phyloP scores from a whole-genome alignment of 2,329 filamentous ascomycete species.

The Coniochaeta sp. region DNA sequence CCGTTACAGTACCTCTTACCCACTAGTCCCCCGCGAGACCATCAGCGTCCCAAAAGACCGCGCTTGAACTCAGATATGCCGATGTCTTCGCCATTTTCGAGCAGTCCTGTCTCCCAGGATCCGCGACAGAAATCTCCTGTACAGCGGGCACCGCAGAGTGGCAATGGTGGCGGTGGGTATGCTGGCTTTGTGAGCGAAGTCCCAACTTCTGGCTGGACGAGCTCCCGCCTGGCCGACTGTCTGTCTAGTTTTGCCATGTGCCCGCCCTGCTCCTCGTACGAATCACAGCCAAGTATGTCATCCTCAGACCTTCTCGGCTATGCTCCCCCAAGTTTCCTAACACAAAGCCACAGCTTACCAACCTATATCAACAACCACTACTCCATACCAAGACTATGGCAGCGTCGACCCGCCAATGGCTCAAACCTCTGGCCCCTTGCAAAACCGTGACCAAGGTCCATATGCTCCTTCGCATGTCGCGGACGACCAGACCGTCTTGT shows the following conservation, averaged over 20 bases:
- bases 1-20: conserved; percentile 19
- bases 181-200: conserved; percentile 8
- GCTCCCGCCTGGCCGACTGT: conserved; percentile 23
- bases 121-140: conserved; percentile 23
- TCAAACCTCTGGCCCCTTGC: conserved; percentile 14
- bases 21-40: conserved; percentile 11
- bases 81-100: conserved; percentile 21
- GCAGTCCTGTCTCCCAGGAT: conserved; percentile 16
- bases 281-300: conserved; percentile 23
- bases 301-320: neutral
- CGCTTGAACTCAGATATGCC: conserved; percentile 17
- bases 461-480: conserved; percentile 16
- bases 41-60: conserved; percentile 17
- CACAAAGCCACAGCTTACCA: conserved; percentile 10
- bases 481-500: conserved; percentile 17
- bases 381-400: conserved; percentile 20
- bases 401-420: conserved; percentile 9
- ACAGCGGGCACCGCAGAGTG: conserved; percentile 11
- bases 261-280: conserved; percentile 24
- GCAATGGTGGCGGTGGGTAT: conserved; percentile 6
- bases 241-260: conserved; percentile 26
- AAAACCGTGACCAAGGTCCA: conserved; percentile 8
- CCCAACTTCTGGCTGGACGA: conserved; percentile 14
- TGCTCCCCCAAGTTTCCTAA: neutral
- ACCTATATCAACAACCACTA: conserved; percentile 14